These are phyloP conservation scores for Prunus armeniaca DNA, from an alignment of 306 rosid species.

Conservation along the genomic window DNA sequence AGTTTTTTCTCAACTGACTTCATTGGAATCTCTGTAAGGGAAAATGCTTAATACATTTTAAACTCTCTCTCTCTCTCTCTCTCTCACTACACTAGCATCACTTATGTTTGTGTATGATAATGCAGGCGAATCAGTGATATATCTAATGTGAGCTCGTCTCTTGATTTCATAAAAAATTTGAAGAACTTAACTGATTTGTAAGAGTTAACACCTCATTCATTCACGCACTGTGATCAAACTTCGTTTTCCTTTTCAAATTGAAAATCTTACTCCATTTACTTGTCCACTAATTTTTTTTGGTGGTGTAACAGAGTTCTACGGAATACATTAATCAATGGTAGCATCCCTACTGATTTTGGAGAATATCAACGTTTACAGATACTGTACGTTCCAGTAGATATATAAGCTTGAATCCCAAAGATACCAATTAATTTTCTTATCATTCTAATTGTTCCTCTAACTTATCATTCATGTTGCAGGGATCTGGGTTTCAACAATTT, in stretches of 20 bases:
- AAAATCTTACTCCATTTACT: neutral
- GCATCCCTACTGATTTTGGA: conserved; percentile 27
- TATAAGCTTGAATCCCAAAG: neutral
- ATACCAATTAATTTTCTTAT: neutral
- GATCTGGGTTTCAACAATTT: conserved; percentile 34
- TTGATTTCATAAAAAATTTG: conserved; percentile 21
- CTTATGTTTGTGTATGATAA: conserved; percentile 2
- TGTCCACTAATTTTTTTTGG: neutral
- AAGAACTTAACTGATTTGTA: conserved; percentile 21
- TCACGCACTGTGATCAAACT: neutral
- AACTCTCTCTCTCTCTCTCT: neutral
- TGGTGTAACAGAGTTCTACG: conserved; percentile 18
- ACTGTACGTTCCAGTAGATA: conserved; percentile 11
- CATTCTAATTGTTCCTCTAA: neutral
- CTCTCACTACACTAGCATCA: too few species aligned
- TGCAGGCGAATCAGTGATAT: conserved; percentile 33
- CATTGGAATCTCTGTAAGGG: conserved; percentile 18
- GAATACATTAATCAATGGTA: conserved; percentile 26
- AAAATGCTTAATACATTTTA: neutral
- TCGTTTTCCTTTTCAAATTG: neutral
- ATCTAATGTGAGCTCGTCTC: conserved; percentile 29
- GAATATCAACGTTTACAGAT: conserved; percentile 4
- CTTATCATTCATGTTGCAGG: conserved; percentile 10
- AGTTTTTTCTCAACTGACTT: conserved; percentile 23
- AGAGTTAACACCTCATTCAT: conserved; percentile 7